Base-by-base conservation (phyloP, 257 asterid species). In the Euphrasia confusa region DNA sequence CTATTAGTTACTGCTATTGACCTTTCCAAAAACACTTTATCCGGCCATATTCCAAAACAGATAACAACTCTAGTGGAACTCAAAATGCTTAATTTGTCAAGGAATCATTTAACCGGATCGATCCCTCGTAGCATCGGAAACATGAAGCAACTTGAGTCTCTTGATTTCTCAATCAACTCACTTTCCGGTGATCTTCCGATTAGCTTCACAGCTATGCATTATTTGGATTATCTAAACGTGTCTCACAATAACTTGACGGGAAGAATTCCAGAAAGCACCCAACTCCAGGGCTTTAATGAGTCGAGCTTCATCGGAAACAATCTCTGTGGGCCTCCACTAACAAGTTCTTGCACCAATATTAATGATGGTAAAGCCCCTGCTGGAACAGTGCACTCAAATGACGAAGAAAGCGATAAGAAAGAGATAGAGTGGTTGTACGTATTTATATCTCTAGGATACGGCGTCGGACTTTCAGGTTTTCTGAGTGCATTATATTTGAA, bases 301-400 rank as follows among this genome's bases (percentile, higher is more conserved):
- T 61, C 73, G 5, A 48, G 60, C 13, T 73, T 67, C 28, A n/a
- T 62, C 2, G 71, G 74, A 15, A 75, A 75, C 53, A 3, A 64
- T 7, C 73, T 75, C 2, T 75, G 80, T 60, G 77, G 74, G 5
- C 71, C 30, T 50, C 80, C 80, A 18, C 63, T 71, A 13, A 12
- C 61, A n/a, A 54, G 5, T 0, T 21, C 57, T 3, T 70, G 79
- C 50, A 54, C 24, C 24, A 21, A 1, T 21, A 21, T 21, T 21
- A 21, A 21, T 21, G 24, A 21, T 21, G 24, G 24, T 21, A 21
- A 21, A 21, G 24, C 24, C 24, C 24, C 24, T 21, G 0, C 0
- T 21, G 24, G 24, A 21, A 21, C 24, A 21, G 24, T 21, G 24
- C 24, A 1, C 24, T 21, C 24, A 21, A 21, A 21, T 0, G 24